Evolutionary conservation across 768 basidiomycete genomes (phyloP).

Genomic region (Omphalotus guepiniiformis): DNA sequence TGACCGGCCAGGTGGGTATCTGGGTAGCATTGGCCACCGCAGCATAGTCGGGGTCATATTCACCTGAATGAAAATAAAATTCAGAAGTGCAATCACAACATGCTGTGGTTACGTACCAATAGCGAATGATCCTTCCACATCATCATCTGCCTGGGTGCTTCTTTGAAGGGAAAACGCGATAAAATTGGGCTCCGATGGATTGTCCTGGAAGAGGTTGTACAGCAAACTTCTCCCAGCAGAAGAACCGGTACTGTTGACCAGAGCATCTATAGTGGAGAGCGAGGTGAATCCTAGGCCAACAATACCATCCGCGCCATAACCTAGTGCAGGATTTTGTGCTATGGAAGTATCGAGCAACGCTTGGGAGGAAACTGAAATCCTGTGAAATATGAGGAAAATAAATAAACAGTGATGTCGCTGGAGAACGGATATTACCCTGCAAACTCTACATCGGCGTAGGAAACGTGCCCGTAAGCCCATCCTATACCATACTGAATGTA

Average conservation of each 20-base stretch:
- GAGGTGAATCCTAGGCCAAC: slow-evolving; percentile 75
- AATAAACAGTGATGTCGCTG: slow-evolving; percentile 1
- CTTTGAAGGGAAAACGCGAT: slow-evolving; percentile 75
- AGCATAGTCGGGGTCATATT: slow-evolving; percentile 60
- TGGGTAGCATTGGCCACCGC: slow-evolving; percentile 50
- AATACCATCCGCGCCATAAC: slow-evolving; percentile 69
- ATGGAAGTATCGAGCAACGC: slow-evolving; percentile 61
- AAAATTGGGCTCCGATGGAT: slow-evolving; percentile 71
- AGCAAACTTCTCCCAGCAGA: slow-evolving; percentile 65
- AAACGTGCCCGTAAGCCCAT: slow-evolving; percentile 65
- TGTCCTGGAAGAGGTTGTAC: slow-evolving; percentile 69
- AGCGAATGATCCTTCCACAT: slow-evolving; percentile 64
- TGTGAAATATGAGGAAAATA: slow-evolving; percentile 20
- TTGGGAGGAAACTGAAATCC: slow-evolving; percentile 62
- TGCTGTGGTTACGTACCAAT: slow-evolving; percentile 48
- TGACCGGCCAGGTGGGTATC: slow-evolving; percentile 72
- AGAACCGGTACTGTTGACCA: slow-evolving; percentile 52
- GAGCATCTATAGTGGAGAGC: slow-evolving; percentile 66
- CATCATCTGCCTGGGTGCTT: slow-evolving; percentile 44
- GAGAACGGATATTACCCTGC: slow-evolving; percentile 60
- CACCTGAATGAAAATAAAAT: slow-evolving; percentile 39
- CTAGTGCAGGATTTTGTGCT: slow-evolving; percentile 69
- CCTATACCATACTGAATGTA: slow-evolving; percentile 72
- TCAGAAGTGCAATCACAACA: background rate
- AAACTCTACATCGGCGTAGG: slow-evolving; percentile 61